A percentile compares a stretch with the other conserved stretches of the same genome.
Conservation (phyloP, 2,329 filamentous ascomycete genomes). For the Pseudogymnoascus sp. region DNA sequence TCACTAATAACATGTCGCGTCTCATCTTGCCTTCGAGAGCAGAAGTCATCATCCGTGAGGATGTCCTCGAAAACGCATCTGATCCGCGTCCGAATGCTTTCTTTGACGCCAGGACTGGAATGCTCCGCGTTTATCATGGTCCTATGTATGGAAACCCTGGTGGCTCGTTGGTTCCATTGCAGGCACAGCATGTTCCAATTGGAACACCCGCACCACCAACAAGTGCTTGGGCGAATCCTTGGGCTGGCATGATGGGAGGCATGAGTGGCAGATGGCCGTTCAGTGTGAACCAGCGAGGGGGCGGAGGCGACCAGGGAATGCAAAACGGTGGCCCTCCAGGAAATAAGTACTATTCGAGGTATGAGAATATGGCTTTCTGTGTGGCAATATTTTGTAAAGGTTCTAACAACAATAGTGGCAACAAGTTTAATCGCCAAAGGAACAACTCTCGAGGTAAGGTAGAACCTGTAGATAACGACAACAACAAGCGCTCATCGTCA, state of each 20-base stretch:
- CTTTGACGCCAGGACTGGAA: constrained; percentile 44
- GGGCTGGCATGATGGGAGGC: not conserved
- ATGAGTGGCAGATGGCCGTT: not conserved
- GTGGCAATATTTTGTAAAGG: not conserved
- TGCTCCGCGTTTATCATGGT: constrained; percentile 52
- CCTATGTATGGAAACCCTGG: constrained; percentile 46
- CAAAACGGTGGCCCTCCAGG: not conserved
- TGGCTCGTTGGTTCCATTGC: constrained; percentile 40
- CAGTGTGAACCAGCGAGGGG: not conserved
- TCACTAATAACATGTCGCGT: constrained; percentile 28
- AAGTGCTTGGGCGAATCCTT: not conserved
- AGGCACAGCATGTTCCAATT: constrained; percentile 24
- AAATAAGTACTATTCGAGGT: constrained; percentile 6
- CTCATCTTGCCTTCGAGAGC: constrained; percentile 42
- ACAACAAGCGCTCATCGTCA: not conserved
- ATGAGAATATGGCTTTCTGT: not conserved
- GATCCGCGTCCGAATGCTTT: constrained; percentile 55
- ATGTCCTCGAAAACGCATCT: constrained; percentile 43
- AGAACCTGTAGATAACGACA: not conserved
- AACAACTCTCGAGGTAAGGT: not conserved
- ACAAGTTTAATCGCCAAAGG: not conserved
- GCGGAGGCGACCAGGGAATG: not conserved
- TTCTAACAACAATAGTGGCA: not conserved
- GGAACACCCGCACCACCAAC: not conserved
- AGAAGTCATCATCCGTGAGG: constrained; percentile 48